These are phyloP conservation scores for Colletotrichum karsti DNA, from an alignment of 2,329 filamentous ascomycete species.

Conservation along the genomic window DNA sequence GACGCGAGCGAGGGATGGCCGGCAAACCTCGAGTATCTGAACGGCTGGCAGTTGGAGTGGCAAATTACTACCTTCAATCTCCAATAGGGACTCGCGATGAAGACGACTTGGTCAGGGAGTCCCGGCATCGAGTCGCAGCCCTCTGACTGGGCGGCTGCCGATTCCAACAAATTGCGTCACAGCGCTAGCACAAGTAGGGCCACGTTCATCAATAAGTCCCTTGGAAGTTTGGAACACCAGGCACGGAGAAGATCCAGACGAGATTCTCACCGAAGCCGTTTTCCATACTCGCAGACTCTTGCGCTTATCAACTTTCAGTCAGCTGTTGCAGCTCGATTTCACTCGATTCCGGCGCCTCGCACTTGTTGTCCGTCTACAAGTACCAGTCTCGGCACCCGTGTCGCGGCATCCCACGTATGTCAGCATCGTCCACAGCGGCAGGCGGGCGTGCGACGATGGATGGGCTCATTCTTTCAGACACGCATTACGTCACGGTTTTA, in stretches of 20 bases:
- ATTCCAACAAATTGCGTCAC: slow-evolving; percentile 29
- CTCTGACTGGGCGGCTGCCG: slow-evolving; percentile 3
- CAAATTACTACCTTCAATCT: slow-evolving; percentile 9
- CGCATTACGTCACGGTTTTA: slow-evolving; percentile 19
- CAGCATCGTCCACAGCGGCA: too few species aligned
- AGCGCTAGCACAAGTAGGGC: slow-evolving; percentile 16
- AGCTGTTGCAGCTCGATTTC: background rate
- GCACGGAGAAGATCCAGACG: background rate
- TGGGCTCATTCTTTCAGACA: background rate
- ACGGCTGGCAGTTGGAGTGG: background rate
- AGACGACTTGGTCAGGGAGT: slow-evolving; percentile 5
- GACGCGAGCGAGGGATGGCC: slow-evolving; percentile 5
- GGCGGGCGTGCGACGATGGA: background rate
- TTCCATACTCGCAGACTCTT: background rate
- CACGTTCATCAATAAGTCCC: background rate
- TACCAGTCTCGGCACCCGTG: background rate
- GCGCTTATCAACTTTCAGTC: background rate
- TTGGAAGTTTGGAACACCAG: background rate
- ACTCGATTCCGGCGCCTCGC: background rate
- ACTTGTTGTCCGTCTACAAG: too few species aligned
- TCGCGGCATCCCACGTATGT: too few species aligned
- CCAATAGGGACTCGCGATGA: slow-evolving; percentile 13
- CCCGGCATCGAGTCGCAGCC: slow-evolving; percentile 5
- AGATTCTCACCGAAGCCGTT: background rate
- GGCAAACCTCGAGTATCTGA: background rate